Conservation (phyloP, 2,329 filamentous ascomycete genomes). For the Penicillium sp. region DNA sequence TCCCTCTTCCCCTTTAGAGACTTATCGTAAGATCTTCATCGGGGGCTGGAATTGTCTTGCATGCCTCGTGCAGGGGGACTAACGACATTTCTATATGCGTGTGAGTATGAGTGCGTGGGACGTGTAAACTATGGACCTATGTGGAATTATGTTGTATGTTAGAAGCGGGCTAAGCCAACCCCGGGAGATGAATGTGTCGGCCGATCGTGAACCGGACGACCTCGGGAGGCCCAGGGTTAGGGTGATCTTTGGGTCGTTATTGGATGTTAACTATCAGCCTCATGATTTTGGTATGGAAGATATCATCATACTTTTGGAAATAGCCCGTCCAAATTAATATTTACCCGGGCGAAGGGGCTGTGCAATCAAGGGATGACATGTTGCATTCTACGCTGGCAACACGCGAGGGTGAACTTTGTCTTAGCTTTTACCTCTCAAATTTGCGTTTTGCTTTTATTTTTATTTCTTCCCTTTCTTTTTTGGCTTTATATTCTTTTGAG, state of each 20-base stretch:
- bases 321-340: neutral
- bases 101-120: neutral
- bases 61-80: constrained; percentile 7
- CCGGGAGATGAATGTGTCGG: neutral
- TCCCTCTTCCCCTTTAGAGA: neutral
- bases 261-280: neutral
- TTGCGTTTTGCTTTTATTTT: neutral
- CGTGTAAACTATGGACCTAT: neutral
- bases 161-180: neutral
- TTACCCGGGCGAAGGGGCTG: constrained; percentile 11
- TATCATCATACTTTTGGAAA: neutral
- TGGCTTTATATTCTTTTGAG: neutral
- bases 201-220: neutral
- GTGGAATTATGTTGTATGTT: neutral
- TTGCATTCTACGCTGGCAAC: constrained; percentile 17
- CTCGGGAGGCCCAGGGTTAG: neutral
- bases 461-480: too few species aligned
- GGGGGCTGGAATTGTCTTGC: constrained; percentile 1
- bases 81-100: neutral
- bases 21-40: neutral
- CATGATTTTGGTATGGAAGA: neutral
- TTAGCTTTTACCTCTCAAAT: neutral
- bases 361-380: constrained; percentile 24
- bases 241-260: neutral
- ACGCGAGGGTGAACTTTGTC: constrained; percentile 9